Evolutionary conservation across 2,329 filamentous ascomycete genomes (phyloP), one percentile per base, ranked within the genome.

Genomic region (Diatrype stigma): DNA sequence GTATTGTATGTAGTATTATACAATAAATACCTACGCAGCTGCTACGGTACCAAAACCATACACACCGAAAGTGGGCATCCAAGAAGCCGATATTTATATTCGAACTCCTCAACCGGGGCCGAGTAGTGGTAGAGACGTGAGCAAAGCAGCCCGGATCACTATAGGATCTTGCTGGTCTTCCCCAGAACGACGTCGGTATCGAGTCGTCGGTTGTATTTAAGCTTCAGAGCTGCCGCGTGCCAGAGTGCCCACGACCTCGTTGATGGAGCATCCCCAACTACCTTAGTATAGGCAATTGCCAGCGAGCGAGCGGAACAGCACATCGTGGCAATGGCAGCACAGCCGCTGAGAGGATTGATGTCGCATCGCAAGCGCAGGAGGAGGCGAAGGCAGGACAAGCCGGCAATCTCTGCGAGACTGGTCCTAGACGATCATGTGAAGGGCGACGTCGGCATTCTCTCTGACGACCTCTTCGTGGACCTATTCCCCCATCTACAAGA

Each of bases 381-480:
- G 51, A 74, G 82, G 56, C 76, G 82, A 47, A 74, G 81, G 49
- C 76, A 82, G 58, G 83, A 94, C 67, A 91, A 89, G 68, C 80
- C 87, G 7, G 80, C 92, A 42, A 78, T 96, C 52, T 80, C 89
- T 52, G 92, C 90, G 51, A 85, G 88, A 51, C 77, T 97, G 47
- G 80, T 95, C 35, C 82, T 96, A 51, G 91, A 96, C 69, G 88
- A 91, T 65, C 86, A 88, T 67, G 78, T 96, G 62, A 89, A 87
- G 70, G 90, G 89, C 48, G 90, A 96, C 65, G 80, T 92, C 55
- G 94, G 91, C 56, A 81, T 94, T 57, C 71, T 97, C 48, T 96
- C 93, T 12, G 86, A 90, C 62, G 90, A 96, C 68, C 78, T 99
- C 47, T 90, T 92, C 63, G 76, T 80, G 45, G 88, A 95, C 64